A percentile compares a stretch with the other conserved stretches of the same genome.
Conservation (phyloP, 208 protist genomes). For the Strigomonas oncopelti region DNA sequence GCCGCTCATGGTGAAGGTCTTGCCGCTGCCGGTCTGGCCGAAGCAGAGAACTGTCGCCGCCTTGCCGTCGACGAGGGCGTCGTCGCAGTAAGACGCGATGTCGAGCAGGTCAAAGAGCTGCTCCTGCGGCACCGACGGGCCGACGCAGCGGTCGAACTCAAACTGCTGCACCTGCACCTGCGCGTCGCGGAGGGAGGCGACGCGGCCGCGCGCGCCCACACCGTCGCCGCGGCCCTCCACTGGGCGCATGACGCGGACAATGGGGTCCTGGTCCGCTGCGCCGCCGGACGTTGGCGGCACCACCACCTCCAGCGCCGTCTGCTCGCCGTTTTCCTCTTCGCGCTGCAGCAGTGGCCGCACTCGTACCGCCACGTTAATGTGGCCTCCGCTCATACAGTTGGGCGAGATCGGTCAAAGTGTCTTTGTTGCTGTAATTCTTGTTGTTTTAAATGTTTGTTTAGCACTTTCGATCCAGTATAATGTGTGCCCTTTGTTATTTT, state of each 20-base stretch:
- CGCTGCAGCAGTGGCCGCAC: conserved; percentile 63
- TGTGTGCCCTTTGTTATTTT: too few species aligned
- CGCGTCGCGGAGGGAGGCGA: too few species aligned
- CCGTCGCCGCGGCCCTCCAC: conserved; percentile 53
- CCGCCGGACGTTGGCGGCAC: not conserved
- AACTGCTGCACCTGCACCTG: conserved; percentile 9
- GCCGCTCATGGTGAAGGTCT: conserved; percentile 87
- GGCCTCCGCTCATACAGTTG: conserved; percentile 12
- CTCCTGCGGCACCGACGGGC: conserved; percentile 48
- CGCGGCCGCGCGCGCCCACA: conserved; percentile 21
- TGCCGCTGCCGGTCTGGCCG: conserved; percentile 87
- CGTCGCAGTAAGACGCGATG: conserved; percentile 63
- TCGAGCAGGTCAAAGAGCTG: conserved; percentile 45
- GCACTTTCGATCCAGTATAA: too few species aligned
- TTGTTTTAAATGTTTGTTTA: too few species aligned
- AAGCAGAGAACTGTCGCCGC: conserved; percentile 86
- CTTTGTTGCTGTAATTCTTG: too few species aligned
- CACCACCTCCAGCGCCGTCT: conserved; percentile 5
- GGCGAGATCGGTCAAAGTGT: too few species aligned
- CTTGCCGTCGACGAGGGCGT: conserved; percentile 63
- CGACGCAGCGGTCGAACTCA: conserved; percentile 58
- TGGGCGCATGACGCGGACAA: not conserved
- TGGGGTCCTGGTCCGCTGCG: not conserved
- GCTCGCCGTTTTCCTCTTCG: conserved; percentile 44
- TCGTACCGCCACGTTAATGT: conserved; percentile 48